Conservation (phyloP, 306 rosid genomes). For the Geum urbanum region DNA sequence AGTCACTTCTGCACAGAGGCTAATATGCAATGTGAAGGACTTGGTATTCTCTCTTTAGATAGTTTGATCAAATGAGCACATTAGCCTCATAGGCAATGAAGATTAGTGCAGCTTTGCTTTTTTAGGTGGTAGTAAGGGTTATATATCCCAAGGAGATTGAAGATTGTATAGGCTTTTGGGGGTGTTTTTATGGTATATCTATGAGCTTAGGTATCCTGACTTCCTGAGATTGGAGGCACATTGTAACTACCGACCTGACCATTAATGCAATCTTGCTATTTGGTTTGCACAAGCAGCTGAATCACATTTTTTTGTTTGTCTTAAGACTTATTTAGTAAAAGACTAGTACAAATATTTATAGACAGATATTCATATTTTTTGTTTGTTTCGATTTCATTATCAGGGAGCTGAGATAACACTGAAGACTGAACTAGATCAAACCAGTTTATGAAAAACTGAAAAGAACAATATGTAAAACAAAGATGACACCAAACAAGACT, state of each 20-base stretch:
- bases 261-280: too few species aligned
- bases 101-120: neutral
- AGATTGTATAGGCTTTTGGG: neutral
- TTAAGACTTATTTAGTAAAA: too few species aligned
- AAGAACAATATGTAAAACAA: too few species aligned
- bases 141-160: neutral
- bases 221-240: neutral
- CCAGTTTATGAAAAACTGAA: too few species aligned
- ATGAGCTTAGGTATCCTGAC: neutral
- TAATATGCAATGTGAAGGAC: neutral
- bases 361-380: too few species aligned
- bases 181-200: neutral
- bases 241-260: neutral
- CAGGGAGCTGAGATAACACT: too few species aligned
- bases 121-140: neutral
- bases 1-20: neutral
- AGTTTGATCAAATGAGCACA: neutral
- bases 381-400: too few species aligned
- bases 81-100: neutral
- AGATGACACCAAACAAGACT: too few species aligned
- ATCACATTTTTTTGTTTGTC: too few species aligned
- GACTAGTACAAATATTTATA: too few species aligned
- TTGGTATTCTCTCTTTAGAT: neutral
- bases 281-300: too few species aligned
- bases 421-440: too few species aligned